A percentile compares a stretch with the other conserved stretches of the same genome.
These are phyloP conservation scores for Albugo laibachii DNA, from an alignment of 352 stramenopile species.

Conservation along the genomic window DNA sequence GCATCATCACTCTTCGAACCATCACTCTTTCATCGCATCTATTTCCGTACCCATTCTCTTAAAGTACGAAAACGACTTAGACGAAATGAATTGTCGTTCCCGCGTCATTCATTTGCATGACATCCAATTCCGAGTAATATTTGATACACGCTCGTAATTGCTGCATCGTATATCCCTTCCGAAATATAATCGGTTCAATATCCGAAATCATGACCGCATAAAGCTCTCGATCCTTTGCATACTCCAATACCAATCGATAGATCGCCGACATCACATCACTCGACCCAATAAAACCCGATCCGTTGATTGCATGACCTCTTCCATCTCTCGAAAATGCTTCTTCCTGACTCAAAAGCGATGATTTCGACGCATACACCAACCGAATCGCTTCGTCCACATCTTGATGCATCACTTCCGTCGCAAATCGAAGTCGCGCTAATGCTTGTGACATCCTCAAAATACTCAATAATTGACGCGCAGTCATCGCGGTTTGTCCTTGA, in stretches of 20 bases:
- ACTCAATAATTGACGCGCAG: constrained; percentile 94
- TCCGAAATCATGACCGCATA: constrained; percentile 71
- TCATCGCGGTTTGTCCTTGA: constrained; percentile 95
- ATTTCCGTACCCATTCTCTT: too few species aligned
- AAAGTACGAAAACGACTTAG: background rate
- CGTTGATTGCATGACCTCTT: background rate
- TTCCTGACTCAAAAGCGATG: constrained; percentile 83
- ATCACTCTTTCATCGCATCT: too few species aligned
- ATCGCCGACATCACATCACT: constrained; percentile 89
- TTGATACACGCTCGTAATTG: constrained; percentile 89
- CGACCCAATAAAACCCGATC: constrained; percentile 14
- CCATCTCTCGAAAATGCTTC: constrained; percentile 18
- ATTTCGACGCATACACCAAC: constrained; percentile 95
- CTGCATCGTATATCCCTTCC: constrained; percentile 91
- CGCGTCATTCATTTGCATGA: constrained; percentile 60
- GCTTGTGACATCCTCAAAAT: constrained; percentile 95
- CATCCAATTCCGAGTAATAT: constrained; percentile 84
- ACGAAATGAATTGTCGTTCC: constrained; percentile 68
- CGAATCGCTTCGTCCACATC: constrained; percentile 97
- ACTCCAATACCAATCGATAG: constrained; percentile 91
- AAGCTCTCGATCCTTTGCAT: constrained; percentile 49
- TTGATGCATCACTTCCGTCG: constrained; percentile 85
- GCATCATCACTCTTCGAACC: too few species aligned
- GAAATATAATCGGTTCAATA: constrained; percentile 87
- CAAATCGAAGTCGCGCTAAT: constrained; percentile 93